Evolutionary conservation across 352 stramenopile species (phyloP).

Genomic region (Globisporangium middletonii): DNA sequence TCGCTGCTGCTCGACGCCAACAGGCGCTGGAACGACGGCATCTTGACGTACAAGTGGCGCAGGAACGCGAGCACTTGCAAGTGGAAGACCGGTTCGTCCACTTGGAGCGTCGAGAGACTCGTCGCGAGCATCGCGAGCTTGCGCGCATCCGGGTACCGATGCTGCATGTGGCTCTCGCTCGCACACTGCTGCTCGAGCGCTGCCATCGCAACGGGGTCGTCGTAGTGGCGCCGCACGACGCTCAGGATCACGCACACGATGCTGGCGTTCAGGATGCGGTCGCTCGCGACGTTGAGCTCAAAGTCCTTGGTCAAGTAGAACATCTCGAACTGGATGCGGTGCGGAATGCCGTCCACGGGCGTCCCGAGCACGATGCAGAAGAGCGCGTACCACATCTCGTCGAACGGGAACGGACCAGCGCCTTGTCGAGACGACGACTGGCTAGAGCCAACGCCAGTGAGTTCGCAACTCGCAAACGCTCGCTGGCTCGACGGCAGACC

Average conservation of each 20-base stretch:
- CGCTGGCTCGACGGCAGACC: slow-evolving; percentile 43
- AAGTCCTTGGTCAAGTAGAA: slow-evolving; percentile 68
- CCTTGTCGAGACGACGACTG: not conserved
- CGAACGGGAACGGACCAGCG: slow-evolving; percentile 37
- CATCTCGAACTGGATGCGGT: slow-evolving; percentile 57
- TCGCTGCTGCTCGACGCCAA: slow-evolving; percentile 22
- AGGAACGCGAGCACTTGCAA: slow-evolving; percentile 57
- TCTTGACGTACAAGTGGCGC: slow-evolving; percentile 35
- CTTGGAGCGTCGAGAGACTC: not conserved
- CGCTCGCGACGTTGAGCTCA: slow-evolving; percentile 49
- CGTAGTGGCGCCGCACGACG: slow-evolving; percentile 50
- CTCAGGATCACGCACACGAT: slow-evolving; percentile 50
- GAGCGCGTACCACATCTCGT: slow-evolving; percentile 66
- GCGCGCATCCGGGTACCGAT: not conserved
- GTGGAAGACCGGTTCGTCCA: slow-evolving; percentile 22
- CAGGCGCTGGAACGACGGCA: slow-evolving; percentile 34
- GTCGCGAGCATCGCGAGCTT: not conserved
- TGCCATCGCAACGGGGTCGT: slow-evolving; percentile 32
- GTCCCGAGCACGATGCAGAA: slow-evolving; percentile 59
- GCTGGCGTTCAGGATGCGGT: slow-evolving; percentile 43
- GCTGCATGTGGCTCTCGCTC: not conserved
- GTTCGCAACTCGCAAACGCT: slow-evolving; percentile 1
- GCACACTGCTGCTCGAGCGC: slow-evolving; percentile 3
- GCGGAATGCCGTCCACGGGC: slow-evolving; percentile 51
- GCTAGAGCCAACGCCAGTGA: not conserved